Percentiles rank a stretch among this genome's conserved stretches.
Conservation (phyloP, 495 filamentous ascomycete species). For the Cladorrhinum samala region DNA sequence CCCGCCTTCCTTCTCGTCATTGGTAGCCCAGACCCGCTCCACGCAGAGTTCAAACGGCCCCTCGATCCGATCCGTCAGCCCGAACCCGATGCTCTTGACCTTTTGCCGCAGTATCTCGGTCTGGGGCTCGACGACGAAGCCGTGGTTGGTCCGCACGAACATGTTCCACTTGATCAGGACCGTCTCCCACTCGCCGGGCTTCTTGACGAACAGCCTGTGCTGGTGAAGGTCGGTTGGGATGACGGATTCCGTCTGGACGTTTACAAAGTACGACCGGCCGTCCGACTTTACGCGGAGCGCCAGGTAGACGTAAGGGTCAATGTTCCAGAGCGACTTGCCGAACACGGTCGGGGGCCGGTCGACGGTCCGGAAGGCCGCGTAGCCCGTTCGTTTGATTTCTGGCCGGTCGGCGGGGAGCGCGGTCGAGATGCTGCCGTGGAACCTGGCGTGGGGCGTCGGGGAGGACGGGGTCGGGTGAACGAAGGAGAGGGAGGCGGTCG, state of each 20-base stretch:
- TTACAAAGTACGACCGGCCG: slow-evolving; percentile 87
- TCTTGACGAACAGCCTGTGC: slow-evolving; percentile 78
- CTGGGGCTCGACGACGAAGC: slow-evolving; percentile 85
- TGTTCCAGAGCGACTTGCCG: slow-evolving; percentile 76
- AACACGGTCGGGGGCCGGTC: slow-evolving; percentile 61
- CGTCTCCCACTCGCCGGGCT: slow-evolving; percentile 86
- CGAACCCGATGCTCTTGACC: slow-evolving; percentile 78
- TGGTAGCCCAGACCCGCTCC: slow-evolving; percentile 79
- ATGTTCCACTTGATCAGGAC: slow-evolving; percentile 81
- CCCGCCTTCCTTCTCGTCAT: slow-evolving; percentile 37
- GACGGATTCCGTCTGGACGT: slow-evolving; percentile 89
- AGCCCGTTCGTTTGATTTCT: slow-evolving; percentile 68
- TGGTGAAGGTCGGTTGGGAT: slow-evolving; percentile 93
- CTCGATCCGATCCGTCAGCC: slow-evolving; percentile 79
- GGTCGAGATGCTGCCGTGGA: slow-evolving; percentile 83
- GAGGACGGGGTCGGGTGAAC: slow-evolving; percentile 55
- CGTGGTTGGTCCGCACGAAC: slow-evolving; percentile 92
- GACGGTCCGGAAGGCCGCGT: slow-evolving; percentile 79
- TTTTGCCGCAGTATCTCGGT: slow-evolving; percentile 77
- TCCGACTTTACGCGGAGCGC: slow-evolving; percentile 88
- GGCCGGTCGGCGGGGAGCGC: slow-evolving; percentile 69
- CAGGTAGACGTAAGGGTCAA: slow-evolving; percentile 81
- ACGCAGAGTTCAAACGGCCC: slow-evolving; percentile 81
- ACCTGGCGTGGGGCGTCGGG: slow-evolving; percentile 57
- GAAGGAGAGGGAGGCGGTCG: slow-evolving; percentile 64